phyloP scores from a whole-genome alignment of 352 stramenopile genomes.

The Pythium myriotylum region DNA sequence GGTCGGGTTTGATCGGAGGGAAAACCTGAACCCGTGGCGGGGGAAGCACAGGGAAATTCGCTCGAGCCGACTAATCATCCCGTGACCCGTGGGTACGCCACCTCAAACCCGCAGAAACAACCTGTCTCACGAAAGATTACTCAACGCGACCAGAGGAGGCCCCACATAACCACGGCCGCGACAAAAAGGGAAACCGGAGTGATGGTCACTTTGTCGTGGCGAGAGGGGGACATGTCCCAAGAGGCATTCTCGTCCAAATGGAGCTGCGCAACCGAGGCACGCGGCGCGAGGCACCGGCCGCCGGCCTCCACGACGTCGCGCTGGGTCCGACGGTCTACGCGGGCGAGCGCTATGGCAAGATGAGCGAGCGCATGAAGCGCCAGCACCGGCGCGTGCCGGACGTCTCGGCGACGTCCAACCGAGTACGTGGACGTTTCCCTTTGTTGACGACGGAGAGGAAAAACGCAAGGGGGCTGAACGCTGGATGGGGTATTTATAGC shows the following conservation, averaged over 20 bases:
- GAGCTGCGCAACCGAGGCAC: slow-evolving; percentile 60
- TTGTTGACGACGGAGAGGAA: neutral
- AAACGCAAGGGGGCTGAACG: neutral
- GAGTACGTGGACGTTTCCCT: slow-evolving; percentile 31
- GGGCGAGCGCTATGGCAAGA: slow-evolving; percentile 82
- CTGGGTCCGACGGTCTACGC: slow-evolving; percentile 82
- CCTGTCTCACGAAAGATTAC: slow-evolving; percentile 11
- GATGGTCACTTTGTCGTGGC: slow-evolving; percentile 15
- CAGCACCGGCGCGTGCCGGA: slow-evolving; percentile 55
- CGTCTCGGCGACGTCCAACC: slow-evolving; percentile 36
- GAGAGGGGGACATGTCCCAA: neutral
- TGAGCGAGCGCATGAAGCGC: slow-evolving; percentile 81
- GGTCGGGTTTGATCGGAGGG: no score
- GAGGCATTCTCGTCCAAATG: slow-evolving; percentile 30
- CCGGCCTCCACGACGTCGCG: slow-evolving; percentile 44
- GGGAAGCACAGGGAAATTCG: no score
- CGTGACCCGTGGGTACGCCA: neutral
- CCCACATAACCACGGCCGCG: neutral
- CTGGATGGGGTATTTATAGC: slow-evolving; percentile 32
- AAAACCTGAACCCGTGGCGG: neutral
- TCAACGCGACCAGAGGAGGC: slow-evolving; percentile 1
- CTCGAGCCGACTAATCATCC: neutral
- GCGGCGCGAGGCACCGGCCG: slow-evolving; percentile 35
- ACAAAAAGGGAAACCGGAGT: slow-evolving; percentile 11
- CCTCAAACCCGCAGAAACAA: neutral